phyloP scores from a whole-genome alignment of 176 grass and related monocot genomes.

The Cymbopogon citratus region DNA sequence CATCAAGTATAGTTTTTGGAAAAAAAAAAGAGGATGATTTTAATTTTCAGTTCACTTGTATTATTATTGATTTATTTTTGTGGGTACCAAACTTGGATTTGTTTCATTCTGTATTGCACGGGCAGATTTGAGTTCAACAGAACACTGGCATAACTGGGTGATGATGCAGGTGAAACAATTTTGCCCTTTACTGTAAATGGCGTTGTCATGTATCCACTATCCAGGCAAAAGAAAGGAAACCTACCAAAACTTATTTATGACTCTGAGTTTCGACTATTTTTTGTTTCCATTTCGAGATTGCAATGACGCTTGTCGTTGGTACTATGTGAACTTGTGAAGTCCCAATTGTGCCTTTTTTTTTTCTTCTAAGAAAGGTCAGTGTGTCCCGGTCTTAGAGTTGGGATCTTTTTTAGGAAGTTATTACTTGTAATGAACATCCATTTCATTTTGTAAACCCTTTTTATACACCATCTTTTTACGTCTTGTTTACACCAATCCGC shows the following conservation, averaged over 20 bases:
- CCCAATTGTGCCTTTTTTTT: not conserved
- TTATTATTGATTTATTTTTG: conserved; percentile 56
- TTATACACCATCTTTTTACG: not conserved
- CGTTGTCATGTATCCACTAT: not conserved
- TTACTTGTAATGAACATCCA: too few species aligned
- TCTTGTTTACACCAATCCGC: too few species aligned
- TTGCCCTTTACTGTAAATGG: not conserved
- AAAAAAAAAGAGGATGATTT: not conserved
- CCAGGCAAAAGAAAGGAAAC: not conserved
- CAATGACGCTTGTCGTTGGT: not conserved
- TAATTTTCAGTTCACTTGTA: conserved; percentile 30
- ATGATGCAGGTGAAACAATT: not conserved
- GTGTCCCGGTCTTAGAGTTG: not conserved
- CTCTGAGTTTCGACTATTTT: not conserved
- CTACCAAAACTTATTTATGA: not conserved
- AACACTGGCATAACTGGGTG: not conserved
- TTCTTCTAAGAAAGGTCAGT: not conserved
- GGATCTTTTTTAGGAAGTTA: not conserved
- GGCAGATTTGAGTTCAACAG: conserved; percentile 18
- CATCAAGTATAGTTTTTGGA: conserved; percentile 45
- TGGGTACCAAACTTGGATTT: conserved; percentile 28
- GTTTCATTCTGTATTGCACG: conserved; percentile 17
- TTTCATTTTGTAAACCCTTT: not conserved
- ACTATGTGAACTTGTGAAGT: not conserved
- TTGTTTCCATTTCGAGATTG: not conserved